A percentile compares a stretch with the other conserved stretches of the same genome.
Conservation (phyloP, 257 asterid species). For the Solanum paucissectum region DNA sequence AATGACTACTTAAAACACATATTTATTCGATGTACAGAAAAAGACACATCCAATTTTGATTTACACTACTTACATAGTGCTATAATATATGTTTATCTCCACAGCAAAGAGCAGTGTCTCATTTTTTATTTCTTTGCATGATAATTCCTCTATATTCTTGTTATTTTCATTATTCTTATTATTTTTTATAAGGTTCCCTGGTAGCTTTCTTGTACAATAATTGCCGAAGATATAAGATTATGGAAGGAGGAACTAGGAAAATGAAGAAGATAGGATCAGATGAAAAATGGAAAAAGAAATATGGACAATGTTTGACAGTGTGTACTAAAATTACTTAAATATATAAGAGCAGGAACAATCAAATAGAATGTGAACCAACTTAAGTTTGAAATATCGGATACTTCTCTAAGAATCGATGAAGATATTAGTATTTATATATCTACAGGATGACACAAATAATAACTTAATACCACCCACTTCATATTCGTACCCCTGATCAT, state of each 20-base stretch:
- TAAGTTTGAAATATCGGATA: neutral
- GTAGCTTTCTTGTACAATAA: neutral
- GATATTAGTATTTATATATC: neutral
- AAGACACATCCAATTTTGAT: neutral
- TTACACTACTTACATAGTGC: neutral
- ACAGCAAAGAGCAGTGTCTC: neutral
- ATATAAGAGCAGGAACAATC: neutral
- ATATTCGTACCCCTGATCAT: neutral
- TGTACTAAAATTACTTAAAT: neutral
- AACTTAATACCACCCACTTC: neutral
- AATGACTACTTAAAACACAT: neutral
- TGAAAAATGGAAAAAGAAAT: neutral
- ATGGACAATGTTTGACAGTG: neutral
- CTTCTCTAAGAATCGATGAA: neutral
- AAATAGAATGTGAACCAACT: neutral
- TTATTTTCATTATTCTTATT: neutral
- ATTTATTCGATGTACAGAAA: neutral
- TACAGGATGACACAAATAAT: neutral
- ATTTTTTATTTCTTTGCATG: neutral
- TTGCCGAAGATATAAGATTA: neutral
- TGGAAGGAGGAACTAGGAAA: neutral
- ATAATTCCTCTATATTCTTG: neutral
- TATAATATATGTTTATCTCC: neutral
- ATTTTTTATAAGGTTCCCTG: neutral
- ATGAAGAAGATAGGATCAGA: neutral